phyloP scores from a whole-genome alignment of 345 rosid genomes.

The Laguncularia racemosa region DNA sequence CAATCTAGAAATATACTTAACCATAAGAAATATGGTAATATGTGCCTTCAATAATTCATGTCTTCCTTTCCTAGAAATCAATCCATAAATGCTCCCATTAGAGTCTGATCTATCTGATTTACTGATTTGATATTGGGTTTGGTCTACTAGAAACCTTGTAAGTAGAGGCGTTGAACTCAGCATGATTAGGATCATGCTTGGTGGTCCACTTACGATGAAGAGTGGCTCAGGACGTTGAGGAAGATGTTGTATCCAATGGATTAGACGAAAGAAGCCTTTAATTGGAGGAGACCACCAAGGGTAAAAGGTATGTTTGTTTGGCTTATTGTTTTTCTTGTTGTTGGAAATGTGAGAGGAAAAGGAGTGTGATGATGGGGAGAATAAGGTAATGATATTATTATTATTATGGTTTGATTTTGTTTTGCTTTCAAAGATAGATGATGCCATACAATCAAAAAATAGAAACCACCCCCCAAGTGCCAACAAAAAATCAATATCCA shows the following conservation, averaged over 20 bases:
- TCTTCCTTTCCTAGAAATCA: conserved; percentile 11
- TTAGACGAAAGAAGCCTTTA: conserved; percentile 34
- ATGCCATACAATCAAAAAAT: conserved; percentile 71
- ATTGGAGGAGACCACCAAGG: neutral
- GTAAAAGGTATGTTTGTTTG: conserved; percentile 9
- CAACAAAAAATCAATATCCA: conserved; percentile 98
- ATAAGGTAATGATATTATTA: conserved; percentile 28
- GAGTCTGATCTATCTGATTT: conserved; percentile 14
- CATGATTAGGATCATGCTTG: conserved; percentile 13
- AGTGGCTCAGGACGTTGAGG: conserved; percentile 22
- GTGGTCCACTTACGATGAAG: conserved; percentile 27
- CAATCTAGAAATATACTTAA: too few relatives aligned
- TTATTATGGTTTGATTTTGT: conserved; percentile 19
- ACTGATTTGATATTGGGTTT: conserved; percentile 84
- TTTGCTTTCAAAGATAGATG: conserved; percentile 21
- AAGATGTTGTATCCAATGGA: conserved; percentile 8
- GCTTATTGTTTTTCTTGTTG: conserved; percentile 10
- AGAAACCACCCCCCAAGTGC: conserved; percentile 80
- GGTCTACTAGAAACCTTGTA: conserved; percentile 95
- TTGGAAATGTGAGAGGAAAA: conserved; percentile 23
- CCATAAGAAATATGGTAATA: too few relatives aligned
- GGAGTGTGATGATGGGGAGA: conserved; percentile 29
- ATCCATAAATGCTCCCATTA: conserved; percentile 15
- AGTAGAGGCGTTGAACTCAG: conserved; percentile 38
- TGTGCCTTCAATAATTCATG: too few relatives aligned